Evolutionary conservation across 2,329 filamentous ascomycete species (phyloP).

Genomic region (Microascus cirrosus): DNA sequence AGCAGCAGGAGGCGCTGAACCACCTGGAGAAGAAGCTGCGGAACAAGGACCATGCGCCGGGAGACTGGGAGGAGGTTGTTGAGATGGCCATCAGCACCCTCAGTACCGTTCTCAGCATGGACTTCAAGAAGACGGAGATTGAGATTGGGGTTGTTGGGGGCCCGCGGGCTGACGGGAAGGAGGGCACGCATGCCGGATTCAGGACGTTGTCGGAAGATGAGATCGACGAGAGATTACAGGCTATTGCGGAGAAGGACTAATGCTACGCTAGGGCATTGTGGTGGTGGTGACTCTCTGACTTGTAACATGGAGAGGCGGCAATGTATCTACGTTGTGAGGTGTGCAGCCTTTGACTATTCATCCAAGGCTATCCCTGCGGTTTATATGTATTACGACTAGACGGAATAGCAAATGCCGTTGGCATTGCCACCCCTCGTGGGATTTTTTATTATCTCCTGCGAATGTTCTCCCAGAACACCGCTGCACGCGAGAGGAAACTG

Average conservation of each 20-base stretch:
- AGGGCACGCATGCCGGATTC: constrained; percentile 71
- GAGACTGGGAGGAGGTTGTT: constrained; percentile 93
- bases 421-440: background rate
- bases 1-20: constrained; percentile 97
- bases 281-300: background rate
- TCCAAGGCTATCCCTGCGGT: background rate
- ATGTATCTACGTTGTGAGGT: background rate
- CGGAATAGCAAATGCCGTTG: background rate
- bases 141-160: constrained; percentile 96
- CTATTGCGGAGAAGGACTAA: constrained; percentile 98
- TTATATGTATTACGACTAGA: background rate
- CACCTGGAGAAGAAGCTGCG: constrained; percentile 99
- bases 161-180: constrained; percentile 68
- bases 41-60: constrained; percentile 92
- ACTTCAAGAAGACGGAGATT: constrained; percentile 99
- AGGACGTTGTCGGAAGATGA: constrained; percentile 89
- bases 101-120: constrained; percentile 93
- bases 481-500: no score
- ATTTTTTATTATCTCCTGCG: background rate
- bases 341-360: background rate
- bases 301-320: background rate
- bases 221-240: constrained; percentile 95
- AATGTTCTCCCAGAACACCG: no score
- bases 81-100: constrained; percentile 92
- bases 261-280: constrained; percentile 7